phyloP scores from a whole-genome alignment of 2,329 filamentous ascomycete genomes.

The Neofusicoccum laricinum region DNA sequence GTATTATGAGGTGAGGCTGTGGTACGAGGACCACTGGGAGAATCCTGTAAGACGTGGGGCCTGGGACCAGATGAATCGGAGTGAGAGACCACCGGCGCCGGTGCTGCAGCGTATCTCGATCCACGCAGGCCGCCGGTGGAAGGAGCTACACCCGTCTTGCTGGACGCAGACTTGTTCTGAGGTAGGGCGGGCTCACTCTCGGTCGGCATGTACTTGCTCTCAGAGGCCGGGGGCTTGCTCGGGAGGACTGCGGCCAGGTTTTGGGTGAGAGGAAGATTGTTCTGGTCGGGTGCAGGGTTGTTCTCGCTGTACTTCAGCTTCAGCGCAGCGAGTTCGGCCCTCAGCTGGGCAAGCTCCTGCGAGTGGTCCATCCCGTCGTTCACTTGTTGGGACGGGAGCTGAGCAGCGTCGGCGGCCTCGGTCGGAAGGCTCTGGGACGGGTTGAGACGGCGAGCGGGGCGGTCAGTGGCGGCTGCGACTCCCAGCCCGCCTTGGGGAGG shows the following conservation, averaged over 20 bases:
- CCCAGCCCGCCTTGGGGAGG: neutral
- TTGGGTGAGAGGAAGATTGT: neutral
- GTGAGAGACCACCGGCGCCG: neutral
- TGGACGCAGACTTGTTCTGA: too few relatives aligned
- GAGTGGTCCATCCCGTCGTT: neutral
- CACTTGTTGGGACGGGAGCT: neutral
- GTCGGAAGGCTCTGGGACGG: neutral
- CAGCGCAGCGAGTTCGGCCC: neutral
- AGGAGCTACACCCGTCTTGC: neutral
- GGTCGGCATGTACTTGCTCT: too few relatives aligned
- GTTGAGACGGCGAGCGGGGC: neutral
- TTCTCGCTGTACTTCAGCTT: neutral
- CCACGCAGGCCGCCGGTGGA: neutral
- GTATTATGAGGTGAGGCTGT: neutral
- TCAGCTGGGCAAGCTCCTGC: neutral
- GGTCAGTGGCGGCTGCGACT: neutral
- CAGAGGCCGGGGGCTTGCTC: too few relatives aligned
- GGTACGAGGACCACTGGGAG: neutral
- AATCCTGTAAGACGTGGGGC: neutral
- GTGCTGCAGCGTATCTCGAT: neutral
- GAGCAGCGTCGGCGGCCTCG: neutral
- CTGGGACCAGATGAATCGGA: neutral
- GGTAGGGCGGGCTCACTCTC: too few relatives aligned
- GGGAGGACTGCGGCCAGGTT: too few relatives aligned
- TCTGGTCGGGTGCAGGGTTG: neutral